A percentile compares a stretch with the other conserved stretches of the same genome.
These are phyloP conservation scores for Raphanus sativus DNA, from an alignment of 345 rosid genomes.

Conservation along the genomic window DNA sequence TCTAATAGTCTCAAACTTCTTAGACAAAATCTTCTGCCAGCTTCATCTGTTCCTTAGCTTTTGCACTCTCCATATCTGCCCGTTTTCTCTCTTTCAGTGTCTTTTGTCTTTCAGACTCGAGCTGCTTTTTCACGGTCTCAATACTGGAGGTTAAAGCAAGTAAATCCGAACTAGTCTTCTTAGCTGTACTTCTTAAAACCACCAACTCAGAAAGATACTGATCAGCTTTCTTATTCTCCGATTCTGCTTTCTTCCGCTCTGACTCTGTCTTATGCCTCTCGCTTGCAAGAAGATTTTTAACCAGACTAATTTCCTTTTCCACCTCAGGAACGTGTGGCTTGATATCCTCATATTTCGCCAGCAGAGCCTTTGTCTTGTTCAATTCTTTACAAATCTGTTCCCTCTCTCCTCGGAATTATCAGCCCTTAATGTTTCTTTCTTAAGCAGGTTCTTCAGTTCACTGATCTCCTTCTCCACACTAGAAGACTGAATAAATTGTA, in stretches of 20 bases:
- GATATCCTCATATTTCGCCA: constrained; percentile 28
- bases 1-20: constrained; percentile 24
- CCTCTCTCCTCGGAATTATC: constrained; percentile 44
- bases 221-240: constrained; percentile 58
- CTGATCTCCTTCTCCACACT: constrained; percentile 47
- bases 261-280: constrained; percentile 59
- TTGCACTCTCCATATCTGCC: constrained; percentile 56
- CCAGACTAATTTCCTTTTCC: constrained; percentile 10
- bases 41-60: constrained; percentile 55
- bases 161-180: constrained; percentile 54
- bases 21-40: constrained; percentile 42
- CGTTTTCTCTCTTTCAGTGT: constrained; percentile 51
- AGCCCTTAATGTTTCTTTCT: constrained; percentile 55
- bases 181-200: constrained; percentile 50
- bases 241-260: constrained; percentile 54
- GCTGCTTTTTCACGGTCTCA: constrained; percentile 47
- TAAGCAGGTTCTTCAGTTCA: constrained; percentile 50
- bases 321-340: constrained; percentile 32
- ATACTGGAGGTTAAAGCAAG: constrained; percentile 43
- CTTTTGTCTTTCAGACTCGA: constrained; percentile 59
- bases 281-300: constrained; percentile 58
- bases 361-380: constrained; percentile 25
- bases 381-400: constrained; percentile 19
- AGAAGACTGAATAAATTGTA: constrained; percentile 38
- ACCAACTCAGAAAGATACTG: constrained; percentile 57